These are phyloP conservation scores for Trichosporon sp. DNA, from an alignment of 1,284 basidiomycete genomes.

Conservation along the genomic window DNA sequence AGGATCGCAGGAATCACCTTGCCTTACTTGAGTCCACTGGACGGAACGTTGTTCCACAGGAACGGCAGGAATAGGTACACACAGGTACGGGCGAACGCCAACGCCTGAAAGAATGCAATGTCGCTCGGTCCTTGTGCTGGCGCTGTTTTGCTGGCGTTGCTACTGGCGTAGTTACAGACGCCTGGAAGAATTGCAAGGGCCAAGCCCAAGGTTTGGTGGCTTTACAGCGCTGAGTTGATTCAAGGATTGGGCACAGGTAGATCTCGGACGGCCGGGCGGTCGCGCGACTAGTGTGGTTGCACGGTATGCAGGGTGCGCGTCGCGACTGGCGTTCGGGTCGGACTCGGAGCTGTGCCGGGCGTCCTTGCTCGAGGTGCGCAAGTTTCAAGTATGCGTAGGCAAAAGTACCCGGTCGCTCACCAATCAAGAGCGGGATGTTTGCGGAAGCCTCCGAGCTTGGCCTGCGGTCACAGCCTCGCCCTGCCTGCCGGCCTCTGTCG, in stretches of 20 bases:
- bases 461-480: not conserved
- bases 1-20: not conserved
- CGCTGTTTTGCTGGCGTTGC: not conserved
- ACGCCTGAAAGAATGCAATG: not conserved
- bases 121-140: not conserved
- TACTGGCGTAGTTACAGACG: not conserved
- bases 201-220: not conserved
- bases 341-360: not conserved
- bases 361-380: not conserved
- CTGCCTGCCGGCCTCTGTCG: not conserved
- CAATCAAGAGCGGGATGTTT: not conserved
- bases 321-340: not conserved
- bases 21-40: too few species aligned
- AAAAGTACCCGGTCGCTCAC: not conserved
- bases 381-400: not conserved
- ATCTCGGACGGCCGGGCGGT: conserved; percentile 1
- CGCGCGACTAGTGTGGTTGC: not conserved
- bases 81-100: conserved; percentile 9
- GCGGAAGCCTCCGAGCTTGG: not conserved
- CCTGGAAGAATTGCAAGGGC: not conserved
- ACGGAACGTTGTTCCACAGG: not conserved
- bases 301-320: not conserved
- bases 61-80: not conserved
- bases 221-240: not conserved
- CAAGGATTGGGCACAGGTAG: not conserved